A percentile compares a stretch with the other conserved stretches of the same genome.
Conservation (phyloP, 805 yeast species). For the Ogataea allantospora region DNA sequence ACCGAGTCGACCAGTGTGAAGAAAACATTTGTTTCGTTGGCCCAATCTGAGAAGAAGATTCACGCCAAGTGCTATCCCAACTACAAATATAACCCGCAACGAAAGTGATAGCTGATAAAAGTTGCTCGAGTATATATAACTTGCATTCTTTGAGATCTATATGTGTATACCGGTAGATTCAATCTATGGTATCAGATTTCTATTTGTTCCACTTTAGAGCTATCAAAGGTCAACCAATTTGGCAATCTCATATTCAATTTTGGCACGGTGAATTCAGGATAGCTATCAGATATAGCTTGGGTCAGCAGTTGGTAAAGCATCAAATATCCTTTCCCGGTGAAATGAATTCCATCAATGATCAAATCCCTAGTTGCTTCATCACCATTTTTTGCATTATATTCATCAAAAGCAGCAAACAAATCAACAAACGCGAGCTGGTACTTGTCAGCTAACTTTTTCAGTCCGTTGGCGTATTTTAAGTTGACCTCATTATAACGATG, state of each 20-base stretch:
- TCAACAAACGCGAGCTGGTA: constrained; percentile 56
- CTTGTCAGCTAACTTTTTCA: constrained; percentile 44
- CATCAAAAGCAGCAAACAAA: constrained; percentile 44
- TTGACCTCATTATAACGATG: constrained; percentile 45
- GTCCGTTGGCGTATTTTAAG: constrained; percentile 48
- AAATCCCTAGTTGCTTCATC: constrained; percentile 21
- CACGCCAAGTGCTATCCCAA: constrained; percentile 42
- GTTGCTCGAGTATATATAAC: no score
- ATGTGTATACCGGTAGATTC: constrained; percentile 1
- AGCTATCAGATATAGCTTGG: constrained; percentile 29
- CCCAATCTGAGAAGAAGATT: constrained; percentile 40
- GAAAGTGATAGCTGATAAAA: constrained; percentile 18
- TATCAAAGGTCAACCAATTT: constrained; percentile 20
- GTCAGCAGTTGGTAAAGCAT: constrained; percentile 37
- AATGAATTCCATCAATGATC: constrained; percentile 47
- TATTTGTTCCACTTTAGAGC: constrained; percentile 12
- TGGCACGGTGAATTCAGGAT: constrained; percentile 34
- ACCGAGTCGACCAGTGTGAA: constrained; percentile 39
- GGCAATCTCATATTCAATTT: constrained; percentile 23
- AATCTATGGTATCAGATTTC: constrained; percentile 2
- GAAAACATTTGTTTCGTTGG: constrained; percentile 37
- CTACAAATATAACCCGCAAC: constrained; percentile 44
- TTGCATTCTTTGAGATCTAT: constrained; percentile 1
- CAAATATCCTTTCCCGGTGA: constrained; percentile 38
- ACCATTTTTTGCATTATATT: constrained; percentile 13